Conservation (phyloP, 441 rosid genomes). For the Isatis lusitanica region DNA sequence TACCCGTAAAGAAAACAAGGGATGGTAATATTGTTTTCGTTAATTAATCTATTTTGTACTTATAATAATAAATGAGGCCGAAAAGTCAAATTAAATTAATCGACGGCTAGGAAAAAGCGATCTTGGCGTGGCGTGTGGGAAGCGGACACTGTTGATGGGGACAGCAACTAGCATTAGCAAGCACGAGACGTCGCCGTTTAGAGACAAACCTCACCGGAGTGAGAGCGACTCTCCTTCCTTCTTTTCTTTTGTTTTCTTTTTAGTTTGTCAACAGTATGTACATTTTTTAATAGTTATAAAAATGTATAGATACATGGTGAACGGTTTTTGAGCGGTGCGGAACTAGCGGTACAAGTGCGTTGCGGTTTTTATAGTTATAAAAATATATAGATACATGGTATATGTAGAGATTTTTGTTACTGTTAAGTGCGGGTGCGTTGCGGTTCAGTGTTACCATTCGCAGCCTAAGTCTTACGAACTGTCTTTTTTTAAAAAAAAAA, state of each 20-base stretch:
- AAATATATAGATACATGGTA: no score
- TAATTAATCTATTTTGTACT: no score
- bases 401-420: no score
- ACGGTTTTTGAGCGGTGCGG: no score
- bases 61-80: not conserved
- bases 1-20: no score
- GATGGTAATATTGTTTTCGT: no score
- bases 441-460: no score
- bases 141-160: constrained; percentile 28
- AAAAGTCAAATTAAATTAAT: constrained; percentile 24
- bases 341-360: no score
- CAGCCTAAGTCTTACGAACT: not conserved
- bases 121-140: constrained; percentile 36
- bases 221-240: constrained; percentile 30
- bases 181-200: constrained; percentile 36
- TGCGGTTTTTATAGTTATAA: no score
- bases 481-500: not conserved
- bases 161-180: constrained; percentile 21
- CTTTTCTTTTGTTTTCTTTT: not conserved
- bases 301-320: no score
- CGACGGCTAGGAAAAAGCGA: constrained; percentile 29
- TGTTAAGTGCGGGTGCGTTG: no score
- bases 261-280: constrained; percentile 1
- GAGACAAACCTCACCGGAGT: constrained; percentile 27
- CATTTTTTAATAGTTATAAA: no score